phyloP scores from a whole-genome alignment of 345 rosid species.

The Populus nigra region DNA sequence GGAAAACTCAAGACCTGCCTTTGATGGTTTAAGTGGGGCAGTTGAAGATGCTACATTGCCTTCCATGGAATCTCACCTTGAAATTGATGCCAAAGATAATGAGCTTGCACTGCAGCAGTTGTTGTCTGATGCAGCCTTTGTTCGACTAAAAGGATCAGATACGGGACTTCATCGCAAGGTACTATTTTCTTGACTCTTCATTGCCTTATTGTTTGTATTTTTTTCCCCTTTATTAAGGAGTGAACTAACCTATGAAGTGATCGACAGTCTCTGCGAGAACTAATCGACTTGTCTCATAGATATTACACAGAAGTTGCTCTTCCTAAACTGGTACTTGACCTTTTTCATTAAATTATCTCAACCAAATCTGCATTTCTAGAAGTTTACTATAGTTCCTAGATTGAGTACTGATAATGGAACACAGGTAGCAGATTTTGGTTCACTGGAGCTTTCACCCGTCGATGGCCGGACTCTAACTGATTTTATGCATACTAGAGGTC shows the following conservation, averaged over 20 bases:
- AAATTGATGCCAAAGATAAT: slow-evolving; percentile 46
- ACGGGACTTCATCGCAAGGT: slow-evolving; percentile 97
- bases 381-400: slow-evolving; percentile 17
- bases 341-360: slow-evolving; percentile 10
- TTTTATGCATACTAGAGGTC: slow-evolving; percentile 99
- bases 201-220: slow-evolving; percentile 7
- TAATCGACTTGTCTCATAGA: slow-evolving; percentile 72
- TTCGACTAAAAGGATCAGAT: slow-evolving; percentile 73
- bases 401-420: slow-evolving; percentile 21
- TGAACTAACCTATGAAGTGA: slow-evolving; percentile 31
- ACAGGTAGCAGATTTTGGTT: slow-evolving; percentile 99
- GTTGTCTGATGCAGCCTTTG: slow-evolving; percentile 75
- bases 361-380: slow-evolving; percentile 4
- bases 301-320: slow-evolving; percentile 90
- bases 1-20: slow-evolving; percentile 39
- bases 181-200: slow-evolving; percentile 9
- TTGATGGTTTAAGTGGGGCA: slow-evolving; percentile 39
- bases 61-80: slow-evolving; percentile 51
- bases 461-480: slow-evolving; percentile 98
- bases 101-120: slow-evolving; percentile 53
- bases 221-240: slow-evolving; percentile 12
- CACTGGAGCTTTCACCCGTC: slow-evolving; percentile 95
- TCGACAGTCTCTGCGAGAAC: slow-evolving; percentile 77
- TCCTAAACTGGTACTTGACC: slow-evolving; percentile 70
- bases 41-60: slow-evolving; percentile 37